Percentiles rank a stretch among this genome's conserved stretches.
Evolutionary conservation across 1,139 yeast genomes (phyloP).

Genomic region (Spencermartinsiella ligniputridi): DNA sequence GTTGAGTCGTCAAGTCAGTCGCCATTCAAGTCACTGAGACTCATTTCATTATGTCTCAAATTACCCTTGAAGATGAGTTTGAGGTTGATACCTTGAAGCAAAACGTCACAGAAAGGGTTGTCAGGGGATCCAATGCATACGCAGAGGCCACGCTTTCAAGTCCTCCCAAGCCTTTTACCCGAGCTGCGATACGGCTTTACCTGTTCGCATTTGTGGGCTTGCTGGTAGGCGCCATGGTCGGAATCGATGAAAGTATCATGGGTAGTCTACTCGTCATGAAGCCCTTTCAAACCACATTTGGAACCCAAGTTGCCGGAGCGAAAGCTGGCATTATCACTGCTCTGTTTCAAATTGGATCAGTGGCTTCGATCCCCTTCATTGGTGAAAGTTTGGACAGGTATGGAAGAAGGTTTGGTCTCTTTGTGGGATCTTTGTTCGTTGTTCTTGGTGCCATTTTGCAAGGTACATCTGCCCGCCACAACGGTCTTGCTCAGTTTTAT

Average conservation of each 20-base stretch:
- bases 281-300: conserved; percentile 13
- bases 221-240: conserved; percentile 14
- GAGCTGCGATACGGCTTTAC: conserved; percentile 9
- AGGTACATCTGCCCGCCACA: conserved; percentile 7
- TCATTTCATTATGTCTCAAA: background rate
- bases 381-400: conserved; percentile 11
- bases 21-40: too few species aligned
- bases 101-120: conserved; percentile 3
- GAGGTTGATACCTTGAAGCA: conserved; percentile 3
- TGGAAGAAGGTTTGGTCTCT: conserved; percentile 14
- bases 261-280: conserved; percentile 10
- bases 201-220: conserved; percentile 13
- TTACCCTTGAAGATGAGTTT: background rate
- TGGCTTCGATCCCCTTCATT: conserved; percentile 34
- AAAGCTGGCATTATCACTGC: conserved; percentile 15
- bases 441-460: conserved; percentile 12
- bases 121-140: conserved; percentile 13
- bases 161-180: conserved; percentile 17
- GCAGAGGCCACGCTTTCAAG: conserved; percentile 11
- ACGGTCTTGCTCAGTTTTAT: conserved; percentile 13
- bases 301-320: conserved; percentile 12
- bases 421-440: conserved; percentile 10
- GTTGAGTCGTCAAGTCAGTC: too few species aligned
- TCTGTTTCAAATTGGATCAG: conserved; percentile 16
- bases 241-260: conserved; percentile 16